Percentiles rank a stretch among this genome's conserved stretches.
Evolutionary conservation across 2,329 filamentous ascomycete species (phyloP).

Genomic region (Pseudogymnoascus sp.): DNA sequence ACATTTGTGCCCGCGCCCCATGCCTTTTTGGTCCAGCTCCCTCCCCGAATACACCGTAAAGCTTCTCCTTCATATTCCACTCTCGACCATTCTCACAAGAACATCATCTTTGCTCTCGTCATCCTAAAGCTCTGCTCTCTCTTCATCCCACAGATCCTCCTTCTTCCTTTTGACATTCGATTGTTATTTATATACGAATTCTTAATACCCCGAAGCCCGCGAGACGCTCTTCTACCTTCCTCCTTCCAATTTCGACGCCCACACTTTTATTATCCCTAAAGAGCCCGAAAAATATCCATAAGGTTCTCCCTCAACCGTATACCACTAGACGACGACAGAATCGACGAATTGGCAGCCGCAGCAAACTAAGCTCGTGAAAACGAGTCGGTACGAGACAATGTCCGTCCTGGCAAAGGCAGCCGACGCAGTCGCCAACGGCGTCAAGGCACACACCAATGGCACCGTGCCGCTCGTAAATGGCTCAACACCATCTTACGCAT

Average conservation of each 20-base stretch:
- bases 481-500: conserved; percentile 57
- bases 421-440: conserved; percentile 21
- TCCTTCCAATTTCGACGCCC: not conserved
- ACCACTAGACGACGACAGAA: not conserved
- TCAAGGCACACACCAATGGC: conserved; percentile 25
- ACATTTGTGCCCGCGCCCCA: conserved; percentile 1
- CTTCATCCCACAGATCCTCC: not conserved
- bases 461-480: conserved; percentile 48
- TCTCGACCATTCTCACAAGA: not conserved
- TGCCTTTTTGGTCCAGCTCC: conserved; percentile 4
- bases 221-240: not conserved
- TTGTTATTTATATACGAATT: conserved; percentile 8
- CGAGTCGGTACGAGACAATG: not conserved
- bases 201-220: conserved; percentile 3
- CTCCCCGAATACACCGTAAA: not conserved
- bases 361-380: not conserved
- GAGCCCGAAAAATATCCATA: not conserved
- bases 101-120: conserved; percentile 2
- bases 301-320: conserved; percentile 5
- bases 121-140: conserved; percentile 3
- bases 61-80: not conserved
- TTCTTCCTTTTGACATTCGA: conserved; percentile 1
- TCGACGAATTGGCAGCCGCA: not conserved
- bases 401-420: conserved; percentile 2
- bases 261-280: conserved; percentile 1